Base-by-base conservation (phyloP, 305 asterid genomes). In the Andrographis paniculata region DNA sequence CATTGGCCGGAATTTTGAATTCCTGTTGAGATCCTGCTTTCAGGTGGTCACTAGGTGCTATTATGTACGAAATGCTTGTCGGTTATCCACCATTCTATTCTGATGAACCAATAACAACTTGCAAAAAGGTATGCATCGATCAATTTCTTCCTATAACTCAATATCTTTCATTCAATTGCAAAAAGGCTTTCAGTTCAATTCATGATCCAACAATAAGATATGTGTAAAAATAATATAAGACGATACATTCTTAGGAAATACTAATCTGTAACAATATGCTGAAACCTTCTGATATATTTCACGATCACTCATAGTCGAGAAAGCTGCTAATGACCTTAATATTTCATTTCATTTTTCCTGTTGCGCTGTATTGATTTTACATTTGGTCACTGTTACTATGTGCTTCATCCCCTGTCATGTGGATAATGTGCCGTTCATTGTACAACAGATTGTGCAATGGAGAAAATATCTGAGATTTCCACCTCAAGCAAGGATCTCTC, bases 21-120 rank as follows among this genome's bases (percentile, higher is more conserved):
- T 50, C 51, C 52, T 38, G 21, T 53, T 41, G 22, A 21, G 48
- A 58, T 41, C 24, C 40, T 45, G 20, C 50, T 52, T 60, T 55
- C 78, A 86, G 96, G 94, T 86, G 96, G 96, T 86, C 96, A 35
- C 89, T 86, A 33, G 94, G 96, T 43, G 91, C 88, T 18, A 77
- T 86, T 42, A 67, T 82, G 95, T 86, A 75, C 52, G 95, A 86
- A 75, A 86, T 86, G 95, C 94, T 86, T 42, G 72, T 86, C 33
- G 95, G 95, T 41, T 82, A 79, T 55, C 87, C 96, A 35, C 94
- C 96, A 20, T 86, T 86, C 69, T 86, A 77, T 55, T 70, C 92
- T 36, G 88, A 86, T 60, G 81, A 86, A 68, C 80, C 96, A 36
- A 66, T 79, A 64, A 63, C 88, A 46, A 82, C 94, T 23, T 82